Conservation (phyloP, 192 early-diverging fungal genomes). For the Entomortierella parvispora region DNA sequence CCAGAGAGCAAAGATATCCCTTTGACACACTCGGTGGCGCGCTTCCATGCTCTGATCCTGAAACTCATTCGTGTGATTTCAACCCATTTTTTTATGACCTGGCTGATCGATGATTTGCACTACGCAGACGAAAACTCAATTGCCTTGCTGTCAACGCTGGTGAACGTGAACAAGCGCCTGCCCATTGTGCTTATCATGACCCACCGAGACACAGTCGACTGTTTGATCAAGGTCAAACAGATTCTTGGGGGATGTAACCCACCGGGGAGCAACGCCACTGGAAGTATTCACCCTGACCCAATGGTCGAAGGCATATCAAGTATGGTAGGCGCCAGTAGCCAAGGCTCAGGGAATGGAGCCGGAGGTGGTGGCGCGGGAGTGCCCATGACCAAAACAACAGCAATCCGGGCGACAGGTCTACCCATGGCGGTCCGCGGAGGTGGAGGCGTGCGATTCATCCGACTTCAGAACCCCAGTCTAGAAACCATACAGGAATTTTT, state of each 20-base stretch:
- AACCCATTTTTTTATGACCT: conserved; percentile 53
- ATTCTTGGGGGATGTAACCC: conserved; percentile 27
- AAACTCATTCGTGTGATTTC: conserved; percentile 46
- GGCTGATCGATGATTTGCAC: conserved; percentile 49
- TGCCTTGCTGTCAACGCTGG: conserved; percentile 24
- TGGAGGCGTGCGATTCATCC: conserved; percentile 41
- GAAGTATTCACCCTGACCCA: conserved; percentile 22
- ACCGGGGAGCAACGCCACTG: background rate
- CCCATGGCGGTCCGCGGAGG: conserved; percentile 39
- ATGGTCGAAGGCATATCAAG: conserved; percentile 26
- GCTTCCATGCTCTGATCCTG: conserved; percentile 46
- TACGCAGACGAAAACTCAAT: conserved; percentile 51
- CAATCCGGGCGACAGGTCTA: conserved; percentile 10
- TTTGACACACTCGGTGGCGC: conserved; percentile 25
- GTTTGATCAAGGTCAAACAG: conserved; percentile 40
- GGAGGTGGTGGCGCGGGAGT: background rate
- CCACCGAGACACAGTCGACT: conserved; percentile 31
- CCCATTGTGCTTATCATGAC: conserved; percentile 50
- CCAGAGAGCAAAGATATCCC: conserved; percentile 31
- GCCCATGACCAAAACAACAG: conserved; percentile 23
- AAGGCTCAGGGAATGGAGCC: no score
- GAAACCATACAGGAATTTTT: conserved; percentile 43
- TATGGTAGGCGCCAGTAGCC: background rate
- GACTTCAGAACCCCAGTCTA: conserved; percentile 21
- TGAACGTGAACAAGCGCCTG: conserved; percentile 40